Conservation (phyloP, 768 basidiomycete genomes). For the Trichaptum fuscoviolaceum region DNA sequence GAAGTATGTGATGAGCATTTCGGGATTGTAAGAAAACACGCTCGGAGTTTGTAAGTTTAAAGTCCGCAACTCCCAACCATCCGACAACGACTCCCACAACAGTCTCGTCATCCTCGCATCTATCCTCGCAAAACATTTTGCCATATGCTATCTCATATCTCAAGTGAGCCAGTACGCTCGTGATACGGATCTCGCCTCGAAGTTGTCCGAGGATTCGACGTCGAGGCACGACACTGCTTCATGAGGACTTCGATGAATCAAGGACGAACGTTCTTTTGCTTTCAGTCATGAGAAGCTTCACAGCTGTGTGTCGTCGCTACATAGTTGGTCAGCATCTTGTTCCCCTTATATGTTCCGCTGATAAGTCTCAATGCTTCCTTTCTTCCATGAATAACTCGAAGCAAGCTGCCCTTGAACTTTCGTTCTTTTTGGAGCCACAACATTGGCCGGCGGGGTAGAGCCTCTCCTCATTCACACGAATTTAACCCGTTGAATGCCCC, state of each 20-base stretch:
- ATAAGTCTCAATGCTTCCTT: background rate
- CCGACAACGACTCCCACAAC: background rate
- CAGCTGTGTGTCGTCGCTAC: background rate
- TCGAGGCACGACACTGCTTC: background rate
- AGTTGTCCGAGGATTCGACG: background rate
- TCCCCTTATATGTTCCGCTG: background rate
- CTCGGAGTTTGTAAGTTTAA: background rate
- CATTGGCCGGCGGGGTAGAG: background rate
- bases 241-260: no score
- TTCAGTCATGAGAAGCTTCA: background rate
- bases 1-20: background rate
- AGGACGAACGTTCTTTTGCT: no score
- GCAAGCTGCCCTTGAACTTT: background rate
- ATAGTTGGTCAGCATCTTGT: background rate
- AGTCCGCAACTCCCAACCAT: no score
- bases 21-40: background rate
- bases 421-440: background rate
- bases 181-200: background rate
- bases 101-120: background rate
- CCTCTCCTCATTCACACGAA: background rate
- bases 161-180: background rate
- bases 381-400: background rate
- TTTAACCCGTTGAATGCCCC: background rate
- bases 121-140: background rate
- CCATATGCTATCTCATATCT: background rate